phyloP scores from a whole-genome alignment of 2,329 filamentous ascomycete species.

The Epichloe hybrida region DNA sequence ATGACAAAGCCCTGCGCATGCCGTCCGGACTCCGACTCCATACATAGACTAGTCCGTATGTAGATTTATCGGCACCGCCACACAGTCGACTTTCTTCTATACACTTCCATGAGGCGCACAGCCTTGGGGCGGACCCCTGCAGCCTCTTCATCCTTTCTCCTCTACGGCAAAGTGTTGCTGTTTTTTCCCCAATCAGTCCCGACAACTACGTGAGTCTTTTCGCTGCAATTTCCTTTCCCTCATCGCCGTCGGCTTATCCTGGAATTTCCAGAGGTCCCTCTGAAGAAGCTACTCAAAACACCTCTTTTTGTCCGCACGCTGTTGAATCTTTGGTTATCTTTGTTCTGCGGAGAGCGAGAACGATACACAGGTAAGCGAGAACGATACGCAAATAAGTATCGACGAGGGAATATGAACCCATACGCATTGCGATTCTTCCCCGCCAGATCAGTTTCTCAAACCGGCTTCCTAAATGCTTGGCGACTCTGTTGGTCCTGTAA shows the following conservation, averaged over 20 bases:
- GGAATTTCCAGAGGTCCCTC: neutral
- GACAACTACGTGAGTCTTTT: neutral
- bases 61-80: constrained; percentile 19
- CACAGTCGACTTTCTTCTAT: constrained; percentile 28
- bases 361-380: neutral
- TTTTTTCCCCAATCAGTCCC: neutral
- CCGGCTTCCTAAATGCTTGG: neutral
- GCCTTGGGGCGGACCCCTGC: constrained; percentile 15
- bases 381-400: neutral
- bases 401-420: neutral
- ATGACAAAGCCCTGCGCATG: neutral
- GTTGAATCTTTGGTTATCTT: neutral
- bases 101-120: constrained; percentile 29
- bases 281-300: neutral
- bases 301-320: neutral
- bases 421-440: neutral
- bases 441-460: neutral
- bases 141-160: constrained; percentile 11
- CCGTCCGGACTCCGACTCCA: too few species aligned
- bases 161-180: neutral
- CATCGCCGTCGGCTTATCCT: neutral
- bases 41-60: neutral
- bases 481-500: neutral
- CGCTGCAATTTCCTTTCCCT: neutral
- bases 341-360: neutral